Evolutionary conservation across 164 flowering plant species (phyloP).

Genomic region (Vitis amurensis): DNA sequence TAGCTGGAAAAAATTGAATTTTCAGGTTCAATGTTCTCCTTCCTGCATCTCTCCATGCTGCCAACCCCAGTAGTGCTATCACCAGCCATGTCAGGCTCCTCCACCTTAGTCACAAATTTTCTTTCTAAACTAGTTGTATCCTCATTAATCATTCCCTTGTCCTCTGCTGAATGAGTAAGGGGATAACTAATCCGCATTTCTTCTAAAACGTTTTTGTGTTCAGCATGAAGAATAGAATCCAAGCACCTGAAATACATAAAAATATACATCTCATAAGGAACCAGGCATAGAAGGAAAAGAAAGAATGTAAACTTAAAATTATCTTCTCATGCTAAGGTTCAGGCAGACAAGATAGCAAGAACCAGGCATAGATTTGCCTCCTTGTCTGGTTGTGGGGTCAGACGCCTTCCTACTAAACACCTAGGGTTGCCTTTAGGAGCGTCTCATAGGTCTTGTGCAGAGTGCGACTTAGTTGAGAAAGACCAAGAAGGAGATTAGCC

Average conservation of each 20-base stretch:
- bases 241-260: slow-evolving; percentile 48
- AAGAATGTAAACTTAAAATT: neutral
- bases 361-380: too few species aligned
- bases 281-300: neutral
- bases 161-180: slow-evolving; percentile 23
- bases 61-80: slow-evolving; percentile 14
- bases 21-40: slow-evolving; percentile 15
- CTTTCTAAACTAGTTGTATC: slow-evolving; percentile 18
- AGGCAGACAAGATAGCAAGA: too few species aligned
- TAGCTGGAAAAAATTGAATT: slow-evolving; percentile 20
- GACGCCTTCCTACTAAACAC: too few species aligned
- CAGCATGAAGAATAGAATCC: slow-evolving; percentile 90
- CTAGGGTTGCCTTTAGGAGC: too few species aligned
- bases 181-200: slow-evolving; percentile 73
- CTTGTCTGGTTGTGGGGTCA: too few species aligned
- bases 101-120: slow-evolving; percentile 15
- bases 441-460: too few species aligned
- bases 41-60: slow-evolving; percentile 7
- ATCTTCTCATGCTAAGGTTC: too few species aligned
- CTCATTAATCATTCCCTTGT: slow-evolving; percentile 8
- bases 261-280: neutral
- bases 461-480: too few species aligned
- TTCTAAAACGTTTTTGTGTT: slow-evolving; percentile 79
- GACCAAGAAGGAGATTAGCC: too few species aligned
- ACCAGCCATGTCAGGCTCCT: slow-evolving; percentile 16